Percentiles rank a stretch among this genome's conserved stretches.
Evolutionary conservation across 441 rosid genomes (phyloP).

Genomic region (Sinapis alba): DNA sequence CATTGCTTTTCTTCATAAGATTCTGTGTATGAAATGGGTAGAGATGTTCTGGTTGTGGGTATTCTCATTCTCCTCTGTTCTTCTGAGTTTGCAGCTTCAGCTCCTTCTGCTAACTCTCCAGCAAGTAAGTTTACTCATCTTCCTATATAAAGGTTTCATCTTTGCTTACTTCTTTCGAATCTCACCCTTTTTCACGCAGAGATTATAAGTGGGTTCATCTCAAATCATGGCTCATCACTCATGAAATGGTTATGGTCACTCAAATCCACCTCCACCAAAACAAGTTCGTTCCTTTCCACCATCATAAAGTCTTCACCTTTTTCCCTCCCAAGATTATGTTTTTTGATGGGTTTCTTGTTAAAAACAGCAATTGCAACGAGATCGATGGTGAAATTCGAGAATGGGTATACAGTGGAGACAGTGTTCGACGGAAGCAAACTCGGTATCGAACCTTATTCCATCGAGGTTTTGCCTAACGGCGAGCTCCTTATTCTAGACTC

Average conservation of each 20-base stretch:
- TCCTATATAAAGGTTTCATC: background rate
- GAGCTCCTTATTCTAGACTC: slow-evolving; percentile 88
- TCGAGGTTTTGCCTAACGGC: slow-evolving; percentile 75
- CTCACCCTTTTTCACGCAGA: slow-evolving; percentile 47
- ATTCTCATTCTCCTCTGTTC: slow-evolving; percentile 50
- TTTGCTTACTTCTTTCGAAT: background rate
- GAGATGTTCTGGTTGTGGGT: slow-evolving; percentile 46
- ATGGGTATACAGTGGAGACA: slow-evolving; percentile 88
- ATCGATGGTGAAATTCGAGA: slow-evolving; percentile 86
- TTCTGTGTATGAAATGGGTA: slow-evolving; percentile 45
- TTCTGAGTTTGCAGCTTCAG: slow-evolving; percentile 53
- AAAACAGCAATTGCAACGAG: slow-evolving; percentile 68
- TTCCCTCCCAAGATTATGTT: background rate
- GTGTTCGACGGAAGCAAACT: slow-evolving; percentile 97
- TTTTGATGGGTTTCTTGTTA: slow-evolving; percentile 18
- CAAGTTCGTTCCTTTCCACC: slow-evolving; percentile 49
- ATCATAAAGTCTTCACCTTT: background rate
- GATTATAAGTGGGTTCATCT: slow-evolving; percentile 70
- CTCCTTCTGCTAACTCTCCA: slow-evolving; percentile 62
- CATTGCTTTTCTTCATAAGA: too few relatives aligned
- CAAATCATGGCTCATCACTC: slow-evolving; percentile 61
- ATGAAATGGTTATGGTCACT: slow-evolving; percentile 86
- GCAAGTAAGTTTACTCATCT: slow-evolving; percentile 55
- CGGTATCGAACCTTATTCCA: slow-evolving; percentile 81
- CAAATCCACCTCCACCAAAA: slow-evolving; percentile 68